Conservation (phyloP, 345 rosid species). For the Adansonia digitata region DNA sequence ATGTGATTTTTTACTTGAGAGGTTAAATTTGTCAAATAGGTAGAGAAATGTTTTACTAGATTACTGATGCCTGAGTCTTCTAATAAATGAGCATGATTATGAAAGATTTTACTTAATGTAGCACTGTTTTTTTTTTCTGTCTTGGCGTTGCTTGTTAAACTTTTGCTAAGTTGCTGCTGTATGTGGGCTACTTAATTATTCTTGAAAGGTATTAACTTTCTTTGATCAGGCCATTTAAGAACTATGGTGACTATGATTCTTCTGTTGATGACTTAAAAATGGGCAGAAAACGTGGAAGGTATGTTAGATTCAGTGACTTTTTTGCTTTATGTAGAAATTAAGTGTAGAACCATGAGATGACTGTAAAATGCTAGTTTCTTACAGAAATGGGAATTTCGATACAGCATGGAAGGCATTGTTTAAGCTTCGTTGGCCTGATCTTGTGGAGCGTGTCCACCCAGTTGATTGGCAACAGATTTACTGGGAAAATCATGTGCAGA, state of each 20-base stretch:
- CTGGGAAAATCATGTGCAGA: slow-evolving; percentile 82
- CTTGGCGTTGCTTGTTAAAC: not conserved
- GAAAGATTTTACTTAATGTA: not conserved
- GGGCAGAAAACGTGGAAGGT: slow-evolving; percentile 75
- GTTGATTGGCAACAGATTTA: slow-evolving; percentile 68
- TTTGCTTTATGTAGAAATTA: not conserved
- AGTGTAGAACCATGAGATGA: not conserved
- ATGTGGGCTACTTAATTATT: not conserved
- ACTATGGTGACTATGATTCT: slow-evolving; percentile 38
- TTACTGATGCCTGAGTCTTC: not conserved
- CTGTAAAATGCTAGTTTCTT: slow-evolving; percentile 6
- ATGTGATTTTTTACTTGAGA: not conserved
- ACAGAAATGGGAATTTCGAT: slow-evolving; percentile 45
- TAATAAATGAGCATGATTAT: not conserved
- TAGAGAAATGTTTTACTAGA: not conserved
- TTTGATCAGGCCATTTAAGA: slow-evolving; percentile 54
- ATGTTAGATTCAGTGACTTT: not conserved
- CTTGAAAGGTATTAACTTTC: not conserved
- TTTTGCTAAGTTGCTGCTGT: not conserved
- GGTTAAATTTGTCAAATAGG: not conserved
- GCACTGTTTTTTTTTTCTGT: not conserved
- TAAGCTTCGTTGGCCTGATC: slow-evolving; percentile 63
- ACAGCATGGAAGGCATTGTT: slow-evolving; percentile 56
- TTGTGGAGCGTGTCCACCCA: slow-evolving; percentile 21
- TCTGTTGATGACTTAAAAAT: slow-evolving; percentile 24